A percentile compares a stretch with the other conserved stretches of the same genome.
phyloP scores from a whole-genome alignment of 192 early-diverging fungal genomes.

The Obelidium mucronatum region DNA sequence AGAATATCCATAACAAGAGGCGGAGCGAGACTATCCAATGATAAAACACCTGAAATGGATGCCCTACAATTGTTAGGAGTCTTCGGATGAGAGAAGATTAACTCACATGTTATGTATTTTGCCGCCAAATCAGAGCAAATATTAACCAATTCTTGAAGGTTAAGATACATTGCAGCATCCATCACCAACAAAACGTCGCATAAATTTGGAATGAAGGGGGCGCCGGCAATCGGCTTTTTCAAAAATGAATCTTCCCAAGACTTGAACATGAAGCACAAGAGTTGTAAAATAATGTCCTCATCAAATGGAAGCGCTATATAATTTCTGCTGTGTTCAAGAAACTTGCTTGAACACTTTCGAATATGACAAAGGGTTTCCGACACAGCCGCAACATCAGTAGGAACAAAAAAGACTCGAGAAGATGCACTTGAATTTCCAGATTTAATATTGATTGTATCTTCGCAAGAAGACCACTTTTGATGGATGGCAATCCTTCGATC shows the following conservation, averaged over 20 bases:
- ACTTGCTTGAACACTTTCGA: neutral
- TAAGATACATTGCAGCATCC: slow-evolving; percentile 22
- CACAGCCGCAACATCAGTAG: neutral
- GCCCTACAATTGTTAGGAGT: too few relatives aligned
- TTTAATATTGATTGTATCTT: neutral
- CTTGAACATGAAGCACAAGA: neutral
- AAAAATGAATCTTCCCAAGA: neutral
- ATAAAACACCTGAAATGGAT: slow-evolving; percentile 7
- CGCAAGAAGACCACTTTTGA: neutral
- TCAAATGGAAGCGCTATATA: slow-evolving; percentile 3
- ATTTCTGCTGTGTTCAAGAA: neutral
- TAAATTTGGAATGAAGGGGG: neutral
- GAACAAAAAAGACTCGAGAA: neutral
- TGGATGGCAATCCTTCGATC: neutral
- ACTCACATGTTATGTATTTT: neutral
- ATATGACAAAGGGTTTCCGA: slow-evolving; percentile 10
- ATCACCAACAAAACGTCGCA: neutral
- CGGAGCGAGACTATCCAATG: neutral
- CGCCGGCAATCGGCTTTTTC: neutral
- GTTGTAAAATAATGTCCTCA: neutral
- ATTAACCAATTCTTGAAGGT: neutral
- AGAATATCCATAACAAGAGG: slow-evolving; percentile 5
- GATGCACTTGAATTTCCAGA: neutral
- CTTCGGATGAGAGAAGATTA: neutral
- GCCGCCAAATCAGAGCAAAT: slow-evolving; percentile 5